A percentile compares a stretch with the other conserved stretches of the same genome.
Evolutionary conservation across 1,139 yeast genomes (phyloP).

Genomic region (Entelexis paramagnoliae): DNA sequence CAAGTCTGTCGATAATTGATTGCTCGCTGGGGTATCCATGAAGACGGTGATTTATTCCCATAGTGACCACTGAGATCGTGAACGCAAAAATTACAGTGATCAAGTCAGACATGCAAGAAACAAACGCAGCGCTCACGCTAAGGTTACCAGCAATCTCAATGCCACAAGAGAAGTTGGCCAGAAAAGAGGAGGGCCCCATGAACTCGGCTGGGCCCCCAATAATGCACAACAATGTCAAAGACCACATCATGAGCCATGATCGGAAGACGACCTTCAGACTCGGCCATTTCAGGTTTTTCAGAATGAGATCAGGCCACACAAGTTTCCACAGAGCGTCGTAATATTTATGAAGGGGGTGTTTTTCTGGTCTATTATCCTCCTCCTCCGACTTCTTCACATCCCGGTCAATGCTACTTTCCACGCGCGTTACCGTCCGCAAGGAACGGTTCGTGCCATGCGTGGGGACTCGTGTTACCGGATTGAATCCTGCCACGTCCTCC

Average conservation of each 20-base stretch:
- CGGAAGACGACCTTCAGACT: slow-evolving; percentile 26
- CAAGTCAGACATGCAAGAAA: slow-evolving; percentile 23
- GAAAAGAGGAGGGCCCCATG: slow-evolving; percentile 27
- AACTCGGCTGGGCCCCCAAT: slow-evolving; percentile 23
- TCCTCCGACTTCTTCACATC: slow-evolving; percentile 9
- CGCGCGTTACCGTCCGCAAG: not conserved
- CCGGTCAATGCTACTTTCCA: slow-evolving; percentile 4
- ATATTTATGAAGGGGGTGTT: not conserved
- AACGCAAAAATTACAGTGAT: slow-evolving; percentile 23
- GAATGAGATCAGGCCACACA: slow-evolving; percentile 26
- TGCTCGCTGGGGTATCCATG: slow-evolving; percentile 26
- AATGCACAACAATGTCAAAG: slow-evolving; percentile 23
- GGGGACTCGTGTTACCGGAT: not conserved
- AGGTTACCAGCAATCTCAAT: slow-evolving; percentile 28
- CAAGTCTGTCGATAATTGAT: slow-evolving; percentile 17
- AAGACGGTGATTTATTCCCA: slow-evolving; percentile 26
- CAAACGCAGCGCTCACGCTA: slow-evolving; percentile 24
- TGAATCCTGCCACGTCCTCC: not conserved
- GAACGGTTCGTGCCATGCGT: not conserved
- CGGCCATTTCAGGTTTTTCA: slow-evolving; percentile 27
- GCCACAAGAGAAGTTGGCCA: slow-evolving; percentile 26
- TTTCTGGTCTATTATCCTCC: not conserved
- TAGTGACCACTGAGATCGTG: slow-evolving; percentile 23
- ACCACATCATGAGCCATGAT: slow-evolving; percentile 28
- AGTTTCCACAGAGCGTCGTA: slow-evolving; percentile 9